Evolutionary conservation across 75 land plant genomes (phyloP), one percentile per base, ranked within the genome.

Genomic region (Isoetes taiwanensis): DNA sequence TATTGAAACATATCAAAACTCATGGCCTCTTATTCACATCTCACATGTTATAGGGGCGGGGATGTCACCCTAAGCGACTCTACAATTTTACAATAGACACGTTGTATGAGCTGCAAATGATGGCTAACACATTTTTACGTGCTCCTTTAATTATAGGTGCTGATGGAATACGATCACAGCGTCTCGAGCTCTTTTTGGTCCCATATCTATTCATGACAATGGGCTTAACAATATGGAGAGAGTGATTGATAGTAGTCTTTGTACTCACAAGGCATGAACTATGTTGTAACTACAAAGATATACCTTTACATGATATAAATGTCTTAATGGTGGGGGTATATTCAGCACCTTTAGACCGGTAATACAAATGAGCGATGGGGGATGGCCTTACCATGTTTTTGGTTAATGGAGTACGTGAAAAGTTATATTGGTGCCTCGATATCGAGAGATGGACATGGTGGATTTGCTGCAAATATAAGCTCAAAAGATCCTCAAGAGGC

Each of bases 111-210:
- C n/a, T n/a, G n/a, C n/a, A n/a, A n/a, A n/a, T n/a, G n/a, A n/a
- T n/a, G n/a, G n/a, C n/a, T n/a, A n/a, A n/a, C n/a, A n/a, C n/a
- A 40, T 41, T 20, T 67, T 35, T 37, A 27, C 77, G 71, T 74
- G 77, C 77, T n/a, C 77, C 77, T 58, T 52, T 75, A 61, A 60
- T 75, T 20, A 58, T 75, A 21, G 77, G 75, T 41, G 77, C 77
- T 28, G 77, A 75, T 65, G 77, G 77, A 32, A 71, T 75, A 56
- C 75, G 67, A 30, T 75, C 77, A 41, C 57, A 24, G 63, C 65
- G 10, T 59, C 69, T 32, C 52, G 38, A 6, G 43, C 61, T 37
- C 26, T 64, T 11, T 75, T 75, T 54, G 69, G 77, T 53, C 25
- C 30, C 20, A 65, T 60, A 24, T 17, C 39, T 62, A 74, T 69